phyloP scores from a whole-genome alignment of 225 moss, liverwort and hornwort genomes.

The Thuidium tamariscinum region DNA sequence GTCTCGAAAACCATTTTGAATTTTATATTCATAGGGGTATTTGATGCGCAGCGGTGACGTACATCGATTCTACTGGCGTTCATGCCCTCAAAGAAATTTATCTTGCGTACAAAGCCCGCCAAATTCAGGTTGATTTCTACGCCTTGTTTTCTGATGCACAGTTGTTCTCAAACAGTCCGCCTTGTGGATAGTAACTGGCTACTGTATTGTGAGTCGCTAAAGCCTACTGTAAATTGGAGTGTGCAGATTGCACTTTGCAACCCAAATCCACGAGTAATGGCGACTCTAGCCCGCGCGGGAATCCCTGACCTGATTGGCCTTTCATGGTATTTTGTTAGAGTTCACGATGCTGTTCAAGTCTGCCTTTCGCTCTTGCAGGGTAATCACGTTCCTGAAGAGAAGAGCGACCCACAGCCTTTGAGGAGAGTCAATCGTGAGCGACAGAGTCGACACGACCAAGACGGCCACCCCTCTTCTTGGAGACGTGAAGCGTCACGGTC shows the following conservation, averaged over 20 bases:
- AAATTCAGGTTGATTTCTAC: constrained; percentile 50
- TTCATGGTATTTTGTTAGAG: constrained; percentile 86
- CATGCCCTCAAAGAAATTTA: constrained; percentile 86
- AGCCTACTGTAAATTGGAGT: background rate
- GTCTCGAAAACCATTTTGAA: background rate
- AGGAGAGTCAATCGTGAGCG: constrained; percentile 12
- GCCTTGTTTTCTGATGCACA: background rate
- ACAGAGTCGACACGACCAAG: constrained; percentile 14
- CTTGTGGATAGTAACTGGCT: background rate
- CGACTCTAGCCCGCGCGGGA: constrained; percentile 63
- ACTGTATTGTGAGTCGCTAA: background rate
- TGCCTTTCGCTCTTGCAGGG: constrained; percentile 48
- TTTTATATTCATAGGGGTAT: background rate
- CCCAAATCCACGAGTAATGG: constrained; percentile 72
- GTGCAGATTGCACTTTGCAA: constrained; percentile 86
- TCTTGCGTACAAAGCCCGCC: constrained; percentile 58
- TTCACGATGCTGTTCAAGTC: constrained; percentile 94
- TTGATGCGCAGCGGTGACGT: constrained; percentile 65
- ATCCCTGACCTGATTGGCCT: constrained; percentile 71
- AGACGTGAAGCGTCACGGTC: constrained; percentile 11
- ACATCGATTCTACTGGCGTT: constrained; percentile 85
- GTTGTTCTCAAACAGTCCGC: background rate
- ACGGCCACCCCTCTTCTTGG: background rate
- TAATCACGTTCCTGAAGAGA: background rate
- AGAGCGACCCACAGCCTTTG: background rate